Evolutionary conservation across 768 basidiomycete genomes (phyloP).

Genomic region (Xerocomellus intermedius): DNA sequence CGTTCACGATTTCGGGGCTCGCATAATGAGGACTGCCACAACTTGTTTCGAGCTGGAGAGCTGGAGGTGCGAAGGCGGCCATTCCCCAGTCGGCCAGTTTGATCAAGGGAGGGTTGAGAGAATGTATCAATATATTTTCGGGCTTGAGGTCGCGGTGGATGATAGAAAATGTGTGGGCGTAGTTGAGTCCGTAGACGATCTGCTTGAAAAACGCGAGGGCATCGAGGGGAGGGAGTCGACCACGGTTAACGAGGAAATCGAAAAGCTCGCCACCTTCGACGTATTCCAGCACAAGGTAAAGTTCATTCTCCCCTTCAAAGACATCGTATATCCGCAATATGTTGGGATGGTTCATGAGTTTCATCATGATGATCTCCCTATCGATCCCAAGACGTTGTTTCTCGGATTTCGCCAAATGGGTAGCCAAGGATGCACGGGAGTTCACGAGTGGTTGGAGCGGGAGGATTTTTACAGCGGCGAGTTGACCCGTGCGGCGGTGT

Average conservation of each 20-base stretch:
- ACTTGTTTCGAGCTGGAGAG: constrained; percentile 85
- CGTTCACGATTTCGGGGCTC: constrained; percentile 93
- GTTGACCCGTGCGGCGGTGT: constrained; percentile 81
- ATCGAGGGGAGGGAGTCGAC: constrained; percentile 74
- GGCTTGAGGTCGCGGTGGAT: constrained; percentile 98
- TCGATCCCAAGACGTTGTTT: constrained; percentile 87
- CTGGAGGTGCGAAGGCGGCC: constrained; percentile 91
- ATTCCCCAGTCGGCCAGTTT: constrained; percentile 99
- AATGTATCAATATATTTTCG: constrained; percentile 92
- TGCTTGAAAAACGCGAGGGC: constrained; percentile 94
- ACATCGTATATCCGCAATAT: constrained; percentile 95
- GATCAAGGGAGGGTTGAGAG: constrained; percentile 74
- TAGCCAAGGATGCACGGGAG: constrained; percentile 66
- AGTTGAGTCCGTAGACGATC: constrained; percentile 92
- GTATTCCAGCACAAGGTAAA: constrained; percentile 93
- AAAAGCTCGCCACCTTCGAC: constrained; percentile 96
- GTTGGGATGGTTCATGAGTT: constrained; percentile 97
- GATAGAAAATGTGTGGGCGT: constrained; percentile 96
- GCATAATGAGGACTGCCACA: constrained; percentile 98
- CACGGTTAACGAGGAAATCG: constrained; percentile 90
- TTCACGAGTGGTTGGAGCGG: constrained; percentile 76
- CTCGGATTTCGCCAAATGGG: constrained; percentile 69
- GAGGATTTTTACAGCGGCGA: constrained; percentile 95
- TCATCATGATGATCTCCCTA: constrained; percentile 98
- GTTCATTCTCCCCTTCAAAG: constrained; percentile 87